phyloP scores from a whole-genome alignment of 495 filamentous ascomycete genomes.

The Choiromyces venosus region DNA sequence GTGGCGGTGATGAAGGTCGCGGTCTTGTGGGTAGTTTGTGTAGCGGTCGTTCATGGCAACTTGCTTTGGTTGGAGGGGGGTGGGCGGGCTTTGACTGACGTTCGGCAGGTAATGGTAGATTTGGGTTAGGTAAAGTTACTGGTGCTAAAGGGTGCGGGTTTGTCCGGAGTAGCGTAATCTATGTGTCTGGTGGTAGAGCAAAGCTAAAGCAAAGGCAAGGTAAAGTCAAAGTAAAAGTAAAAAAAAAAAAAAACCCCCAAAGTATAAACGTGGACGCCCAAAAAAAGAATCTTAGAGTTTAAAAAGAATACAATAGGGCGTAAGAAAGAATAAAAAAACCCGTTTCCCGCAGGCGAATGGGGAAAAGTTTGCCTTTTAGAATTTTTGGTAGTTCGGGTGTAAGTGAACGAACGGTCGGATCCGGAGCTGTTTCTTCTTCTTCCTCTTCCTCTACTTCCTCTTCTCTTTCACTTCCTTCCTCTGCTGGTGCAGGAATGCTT shows the following conservation, averaged over 20 bases:
- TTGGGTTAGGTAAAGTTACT: slow-evolving; percentile 26
- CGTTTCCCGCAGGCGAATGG: background rate
- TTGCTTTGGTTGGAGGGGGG: background rate
- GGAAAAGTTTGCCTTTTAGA: background rate
- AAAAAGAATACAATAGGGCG: slow-evolving; percentile 7
- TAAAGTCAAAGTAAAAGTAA: no score
- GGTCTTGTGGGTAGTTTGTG: slow-evolving; percentile 12
- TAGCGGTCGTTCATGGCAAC: slow-evolving; percentile 14
- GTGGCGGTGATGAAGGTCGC: slow-evolving; percentile 32
- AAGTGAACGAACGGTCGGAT: background rate
- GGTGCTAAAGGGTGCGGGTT: slow-evolving; percentile 11
- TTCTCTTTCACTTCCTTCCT: slow-evolving; percentile 15
- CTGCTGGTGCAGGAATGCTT: background rate
- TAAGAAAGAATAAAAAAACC: slow-evolving; percentile 16
- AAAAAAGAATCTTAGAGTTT: background rate
- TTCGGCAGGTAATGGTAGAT: slow-evolving; percentile 27
- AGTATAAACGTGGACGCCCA: background rate
- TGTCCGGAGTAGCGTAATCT: background rate
- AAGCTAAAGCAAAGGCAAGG: background rate
- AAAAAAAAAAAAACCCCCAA: background rate
- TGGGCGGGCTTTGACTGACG: slow-evolving; percentile 18
- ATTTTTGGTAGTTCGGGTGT: background rate
- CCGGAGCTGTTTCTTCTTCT: slow-evolving; percentile 5
- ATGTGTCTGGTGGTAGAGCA: background rate
- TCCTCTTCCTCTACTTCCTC: slow-evolving; percentile 2